These are phyloP conservation scores for Rhizophagus sp. DNA, from an alignment of 192 early-diverging fungal species.

Conservation along the genomic window DNA sequence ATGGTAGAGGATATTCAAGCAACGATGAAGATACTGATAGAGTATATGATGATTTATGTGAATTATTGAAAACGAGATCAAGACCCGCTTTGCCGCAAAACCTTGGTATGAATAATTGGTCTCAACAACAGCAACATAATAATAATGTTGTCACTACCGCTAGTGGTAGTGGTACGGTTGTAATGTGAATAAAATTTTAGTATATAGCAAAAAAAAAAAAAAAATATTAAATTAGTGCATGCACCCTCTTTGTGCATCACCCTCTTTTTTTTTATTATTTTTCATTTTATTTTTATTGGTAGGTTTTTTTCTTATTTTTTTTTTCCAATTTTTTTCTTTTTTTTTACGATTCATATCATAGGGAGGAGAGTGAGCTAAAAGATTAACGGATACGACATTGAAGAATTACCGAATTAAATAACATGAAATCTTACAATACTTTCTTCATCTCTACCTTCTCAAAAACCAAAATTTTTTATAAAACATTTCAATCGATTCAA, in stretches of 20 bases:
- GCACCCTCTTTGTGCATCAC: too few relatives aligned
- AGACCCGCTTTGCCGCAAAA: conserved; percentile 11
- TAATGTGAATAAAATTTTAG: not conserved
- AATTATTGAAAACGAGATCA: conserved; percentile 24
- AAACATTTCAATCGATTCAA: too few relatives aligned
- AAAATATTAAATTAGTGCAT: not conserved
- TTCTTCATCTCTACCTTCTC: too few relatives aligned
- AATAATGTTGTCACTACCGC: not conserved
- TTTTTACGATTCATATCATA: not conserved
- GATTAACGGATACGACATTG: not conserved
- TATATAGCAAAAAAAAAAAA: not conserved
- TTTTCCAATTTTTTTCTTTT: not conserved
- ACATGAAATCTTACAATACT: too few relatives aligned
- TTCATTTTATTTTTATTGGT: not conserved
- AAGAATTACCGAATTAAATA: too few relatives aligned
- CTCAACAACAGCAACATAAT: not conserved
- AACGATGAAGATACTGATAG: conserved; percentile 27
- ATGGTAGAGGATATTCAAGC: conserved; percentile 1
- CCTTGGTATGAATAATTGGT: conserved; percentile 12
- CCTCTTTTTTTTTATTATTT: too few relatives aligned
- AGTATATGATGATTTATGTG: conserved; percentile 26
- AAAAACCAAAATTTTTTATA: too few relatives aligned
- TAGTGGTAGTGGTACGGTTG: conserved; percentile 23
- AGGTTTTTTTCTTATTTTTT: not conserved
- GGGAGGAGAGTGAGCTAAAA: not conserved